Evolutionary conservation across 2,329 filamentous ascomycete genomes (phyloP), one percentile per base, ranked within the genome.

Genomic region (Xylogone sp.): DNA sequence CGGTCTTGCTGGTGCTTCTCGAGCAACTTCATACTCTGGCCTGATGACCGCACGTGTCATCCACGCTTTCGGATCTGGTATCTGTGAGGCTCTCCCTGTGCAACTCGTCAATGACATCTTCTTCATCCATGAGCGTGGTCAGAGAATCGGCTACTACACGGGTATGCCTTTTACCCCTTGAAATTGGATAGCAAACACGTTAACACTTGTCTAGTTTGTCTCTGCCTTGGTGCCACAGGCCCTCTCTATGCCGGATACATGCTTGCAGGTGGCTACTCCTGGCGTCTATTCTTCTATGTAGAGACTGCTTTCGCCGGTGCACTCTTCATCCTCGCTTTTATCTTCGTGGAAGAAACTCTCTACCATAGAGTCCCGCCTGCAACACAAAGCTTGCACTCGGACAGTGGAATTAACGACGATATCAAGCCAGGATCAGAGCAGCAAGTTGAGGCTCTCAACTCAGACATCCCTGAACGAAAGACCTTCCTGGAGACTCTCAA

Each of bases 211-310:
- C 16, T 43, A 73, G 74, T 82, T 21, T 76, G 74, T 46, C 72
- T 83, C 42, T 82, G 79, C 57, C 71, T 81, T 10, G 79, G 79
- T 3, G 69, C 77, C 0, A 77, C 77, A 0, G 78, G 79, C 1
- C 78, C 81, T 0, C 67, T 84, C 1, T 82, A 79, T 46, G 78
- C 81, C 1, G 79, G 80, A 12, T 83, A 83, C 62, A 83, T 84
- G 79, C 74, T 84, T 6, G 72, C 75, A 0, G 79, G 72, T 1
- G 76, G 77, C 9, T 76, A 79, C 59, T 81, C 78, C 6, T 84
- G 80, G 79, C 70, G 76, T 16, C 72, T 83, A 0, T 84, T 79
- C 68, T 84, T 83, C 69, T 83, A 82, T 61, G 79, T 83, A 49
- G 74, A 77, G 54, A 72, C 80, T 45, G 81, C 78, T 2, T 83